Conservation (phyloP, 1,139 yeast genomes). For the Blastobotrys elegans region DNA sequence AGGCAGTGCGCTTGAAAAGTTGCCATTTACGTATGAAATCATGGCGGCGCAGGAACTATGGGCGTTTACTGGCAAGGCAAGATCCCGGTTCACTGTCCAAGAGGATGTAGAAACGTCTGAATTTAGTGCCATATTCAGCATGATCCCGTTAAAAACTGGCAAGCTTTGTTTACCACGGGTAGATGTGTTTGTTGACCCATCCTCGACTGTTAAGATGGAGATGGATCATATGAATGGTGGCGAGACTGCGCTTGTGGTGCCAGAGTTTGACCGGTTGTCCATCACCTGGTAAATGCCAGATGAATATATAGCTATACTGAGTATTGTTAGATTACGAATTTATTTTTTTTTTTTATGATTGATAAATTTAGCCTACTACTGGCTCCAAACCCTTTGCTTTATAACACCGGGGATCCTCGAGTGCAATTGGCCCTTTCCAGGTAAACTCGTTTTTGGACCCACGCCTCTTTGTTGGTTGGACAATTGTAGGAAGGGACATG, state of each 20-base stretch:
- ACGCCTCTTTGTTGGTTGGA: too few relatives aligned
- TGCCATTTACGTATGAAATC: conserved; percentile 38
- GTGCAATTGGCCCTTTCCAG: too few relatives aligned
- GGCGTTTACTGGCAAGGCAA: conserved; percentile 64
- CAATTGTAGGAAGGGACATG: too few relatives aligned
- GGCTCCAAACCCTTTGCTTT: too few relatives aligned
- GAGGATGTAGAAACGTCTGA: conserved; percentile 18
- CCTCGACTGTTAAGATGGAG: conserved; percentile 46
- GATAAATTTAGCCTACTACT: neutral
- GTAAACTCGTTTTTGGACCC: too few relatives aligned
- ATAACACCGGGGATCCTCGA: too few relatives aligned
- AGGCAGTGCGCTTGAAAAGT: conserved; percentile 3
- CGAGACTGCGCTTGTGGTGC: conserved; percentile 67
- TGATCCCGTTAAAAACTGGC: conserved; percentile 76
- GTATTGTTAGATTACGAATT: too few relatives aligned
- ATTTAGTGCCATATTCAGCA: conserved; percentile 39
- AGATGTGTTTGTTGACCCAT: conserved; percentile 36
- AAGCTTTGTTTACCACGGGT: conserved; percentile 63
- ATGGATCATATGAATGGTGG: conserved; percentile 61
- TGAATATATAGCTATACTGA: too few relatives aligned
- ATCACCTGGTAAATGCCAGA: conserved; percentile 48
- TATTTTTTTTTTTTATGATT: too few relatives aligned
- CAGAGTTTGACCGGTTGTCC: conserved; percentile 59
- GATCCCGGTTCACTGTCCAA: conserved; percentile 37
- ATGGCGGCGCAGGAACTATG: conserved; percentile 47